Conservation (phyloP, 2,329 filamentous ascomycete genomes). For the Colletotrichum graminicola region DNA sequence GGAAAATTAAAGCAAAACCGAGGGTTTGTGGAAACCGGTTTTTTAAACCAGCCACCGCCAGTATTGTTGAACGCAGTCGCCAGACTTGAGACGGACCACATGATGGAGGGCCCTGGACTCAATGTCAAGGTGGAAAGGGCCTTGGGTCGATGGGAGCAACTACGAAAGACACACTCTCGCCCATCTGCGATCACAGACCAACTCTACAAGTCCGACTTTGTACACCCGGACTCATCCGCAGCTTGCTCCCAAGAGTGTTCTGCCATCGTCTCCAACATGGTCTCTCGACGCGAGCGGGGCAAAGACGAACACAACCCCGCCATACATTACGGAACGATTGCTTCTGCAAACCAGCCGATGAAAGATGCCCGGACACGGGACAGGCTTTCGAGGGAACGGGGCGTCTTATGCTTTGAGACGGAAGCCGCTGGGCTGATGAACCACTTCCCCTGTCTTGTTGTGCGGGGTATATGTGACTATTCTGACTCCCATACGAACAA, state of each 20-base stretch:
- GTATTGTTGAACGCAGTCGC: not conserved
- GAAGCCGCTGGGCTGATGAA: constrained; percentile 49
- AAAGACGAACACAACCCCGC: not conserved
- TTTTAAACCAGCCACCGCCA: constrained; percentile 29
- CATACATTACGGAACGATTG: constrained; percentile 46
- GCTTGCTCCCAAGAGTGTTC: not conserved
- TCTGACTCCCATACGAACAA: constrained; percentile 56
- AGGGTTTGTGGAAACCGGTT: constrained; percentile 14
- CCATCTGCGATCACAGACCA: not conserved
- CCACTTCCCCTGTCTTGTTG: constrained; percentile 50
- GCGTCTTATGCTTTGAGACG: constrained; percentile 49
- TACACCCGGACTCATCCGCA: not conserved
- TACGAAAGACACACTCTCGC: not conserved
- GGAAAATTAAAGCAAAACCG: constrained; percentile 36
- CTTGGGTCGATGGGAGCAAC: not conserved
- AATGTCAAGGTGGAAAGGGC: not conserved
- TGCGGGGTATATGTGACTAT: constrained; percentile 58
- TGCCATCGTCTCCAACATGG: not conserved
- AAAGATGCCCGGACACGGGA: constrained; percentile 51
- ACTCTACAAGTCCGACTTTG: constrained; percentile 7
- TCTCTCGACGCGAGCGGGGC: not conserved
- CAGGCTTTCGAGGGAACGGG: constrained; percentile 41
- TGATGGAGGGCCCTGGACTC: not conserved
- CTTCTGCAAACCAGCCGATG: constrained; percentile 53
- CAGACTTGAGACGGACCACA: not conserved